Evolutionary conservation across 345 rosid genomes (phyloP).

Genomic region (Salix suchowensis): DNA sequence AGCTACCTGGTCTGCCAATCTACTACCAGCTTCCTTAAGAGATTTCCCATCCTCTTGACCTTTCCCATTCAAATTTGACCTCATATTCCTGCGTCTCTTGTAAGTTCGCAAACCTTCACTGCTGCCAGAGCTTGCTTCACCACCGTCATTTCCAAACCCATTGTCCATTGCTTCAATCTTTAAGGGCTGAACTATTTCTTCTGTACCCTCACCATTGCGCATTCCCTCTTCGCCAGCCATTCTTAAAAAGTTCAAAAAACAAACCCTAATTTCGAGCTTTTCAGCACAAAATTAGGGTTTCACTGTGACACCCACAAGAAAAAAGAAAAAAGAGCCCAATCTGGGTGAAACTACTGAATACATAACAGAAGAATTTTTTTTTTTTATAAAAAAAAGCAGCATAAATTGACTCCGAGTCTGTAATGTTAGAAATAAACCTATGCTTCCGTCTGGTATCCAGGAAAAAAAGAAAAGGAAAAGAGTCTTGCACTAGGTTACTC

Average conservation of each 20-base stretch:
- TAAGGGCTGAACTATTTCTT: conserved; percentile 23
- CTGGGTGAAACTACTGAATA: conserved; percentile 11
- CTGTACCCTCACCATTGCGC: conserved; percentile 32
- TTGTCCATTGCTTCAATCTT: conserved; percentile 33
- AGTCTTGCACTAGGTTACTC: not conserved
- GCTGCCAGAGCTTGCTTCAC: conserved; percentile 37
- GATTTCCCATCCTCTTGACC: conserved; percentile 29
- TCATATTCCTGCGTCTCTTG: conserved; percentile 61
- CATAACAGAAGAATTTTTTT: not conserved
- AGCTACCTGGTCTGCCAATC: conserved; percentile 46
- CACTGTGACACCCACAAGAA: conserved; percentile 15
- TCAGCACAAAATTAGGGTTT: conserved; percentile 36
- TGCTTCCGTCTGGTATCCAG: not conserved
- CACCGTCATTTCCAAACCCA: conserved; percentile 38
- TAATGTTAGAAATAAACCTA: not conserved
- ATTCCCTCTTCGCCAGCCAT: conserved; percentile 51
- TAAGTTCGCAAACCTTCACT: conserved; percentile 48
- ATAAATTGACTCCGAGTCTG: not conserved
- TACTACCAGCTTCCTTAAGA: conserved; percentile 34
- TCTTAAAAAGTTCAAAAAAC: not conserved
- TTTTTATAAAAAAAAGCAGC: not conserved
- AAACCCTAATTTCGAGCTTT: conserved; percentile 15
- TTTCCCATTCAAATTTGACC: conserved; percentile 35
- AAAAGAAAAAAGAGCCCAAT: not conserved
- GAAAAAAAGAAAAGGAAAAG: not conserved